Conservation (phyloP, 441 rosid genomes). For the Gossypium schwendimanii region DNA sequence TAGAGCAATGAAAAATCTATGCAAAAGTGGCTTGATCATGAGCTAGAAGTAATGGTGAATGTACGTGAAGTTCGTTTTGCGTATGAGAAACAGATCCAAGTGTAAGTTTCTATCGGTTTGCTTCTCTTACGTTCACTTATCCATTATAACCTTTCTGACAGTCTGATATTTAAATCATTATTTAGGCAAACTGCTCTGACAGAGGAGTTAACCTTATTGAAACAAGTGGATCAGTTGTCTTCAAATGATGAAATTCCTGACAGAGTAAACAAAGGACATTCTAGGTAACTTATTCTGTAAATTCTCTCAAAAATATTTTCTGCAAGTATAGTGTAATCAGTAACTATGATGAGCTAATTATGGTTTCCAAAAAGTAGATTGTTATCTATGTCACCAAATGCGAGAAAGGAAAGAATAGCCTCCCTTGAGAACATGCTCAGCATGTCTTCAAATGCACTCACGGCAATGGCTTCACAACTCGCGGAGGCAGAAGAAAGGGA, state of each 20-base stretch:
- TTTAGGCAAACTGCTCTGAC: constrained; percentile 50
- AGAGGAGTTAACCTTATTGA: constrained; percentile 52
- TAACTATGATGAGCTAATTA: neutral
- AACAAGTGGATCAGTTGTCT: constrained; percentile 43
- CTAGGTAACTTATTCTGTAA: constrained; percentile 28
- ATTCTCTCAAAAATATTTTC: neutral
- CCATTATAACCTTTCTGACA: constrained; percentile 1
- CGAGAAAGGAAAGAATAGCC: constrained; percentile 52
- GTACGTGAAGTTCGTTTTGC: constrained; percentile 57
- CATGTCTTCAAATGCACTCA: constrained; percentile 55
- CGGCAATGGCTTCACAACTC: constrained; percentile 62
- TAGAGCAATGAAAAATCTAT: constrained; percentile 48
- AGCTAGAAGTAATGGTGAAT: constrained; percentile 52
- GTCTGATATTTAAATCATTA: constrained; percentile 5
- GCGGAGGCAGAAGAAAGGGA: constrained; percentile 69
- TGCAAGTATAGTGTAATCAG: neutral
- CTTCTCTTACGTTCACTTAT: constrained; percentile 15
- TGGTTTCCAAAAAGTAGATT: constrained; percentile 24
- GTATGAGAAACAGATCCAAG: constrained; percentile 57
- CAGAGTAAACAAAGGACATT: constrained; percentile 38
- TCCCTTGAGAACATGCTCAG: constrained; percentile 60
- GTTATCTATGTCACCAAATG: constrained; percentile 49
- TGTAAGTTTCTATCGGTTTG: constrained; percentile 35
- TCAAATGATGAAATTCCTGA: constrained; percentile 37
- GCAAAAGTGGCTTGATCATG: constrained; percentile 53